phyloP scores from a whole-genome alignment of 331 rosid species.

The Telfairia occidentalis region DNA sequence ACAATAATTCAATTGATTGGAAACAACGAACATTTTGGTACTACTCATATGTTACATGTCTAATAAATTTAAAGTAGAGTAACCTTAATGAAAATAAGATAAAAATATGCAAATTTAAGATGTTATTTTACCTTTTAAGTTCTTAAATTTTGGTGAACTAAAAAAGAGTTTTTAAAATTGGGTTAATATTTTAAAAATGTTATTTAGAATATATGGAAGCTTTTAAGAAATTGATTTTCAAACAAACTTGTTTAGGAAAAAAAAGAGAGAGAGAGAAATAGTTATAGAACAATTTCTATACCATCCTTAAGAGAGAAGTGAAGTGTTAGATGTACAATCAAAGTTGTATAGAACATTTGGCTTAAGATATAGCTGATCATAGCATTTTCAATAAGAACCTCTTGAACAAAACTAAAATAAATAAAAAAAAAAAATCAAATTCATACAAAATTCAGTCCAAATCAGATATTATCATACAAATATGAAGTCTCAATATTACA shows the following conservation, averaged over 20 bases:
- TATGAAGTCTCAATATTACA: neutral
- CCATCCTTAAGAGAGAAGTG: neutral
- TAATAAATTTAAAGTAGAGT: too few relatives aligned
- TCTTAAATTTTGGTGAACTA: too few relatives aligned
- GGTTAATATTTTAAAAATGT: neutral
- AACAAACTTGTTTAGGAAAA: too few relatives aligned
- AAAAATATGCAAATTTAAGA: too few relatives aligned
- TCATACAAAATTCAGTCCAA: neutral
- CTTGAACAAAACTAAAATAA: neutral
- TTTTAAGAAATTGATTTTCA: too few relatives aligned
- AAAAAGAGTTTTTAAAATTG: neutral
- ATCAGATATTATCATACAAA: neutral
- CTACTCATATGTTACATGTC: too few relatives aligned
- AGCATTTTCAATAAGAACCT: neutral
- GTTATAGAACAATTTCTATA: neutral
- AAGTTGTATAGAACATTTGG: neutral
- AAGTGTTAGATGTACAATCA: neutral
- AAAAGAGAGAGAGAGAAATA: too few relatives aligned
- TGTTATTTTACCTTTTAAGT: too few relatives aligned
- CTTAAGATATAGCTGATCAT: neutral
- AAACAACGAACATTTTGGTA: too few relatives aligned
- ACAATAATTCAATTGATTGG: neutral
- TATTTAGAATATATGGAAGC: neutral
- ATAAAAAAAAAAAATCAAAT: neutral
- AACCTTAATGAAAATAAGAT: too few relatives aligned